Conservation (phyloP, 2,329 filamentous ascomycete genomes). For the Diaporthe sp. region DNA sequence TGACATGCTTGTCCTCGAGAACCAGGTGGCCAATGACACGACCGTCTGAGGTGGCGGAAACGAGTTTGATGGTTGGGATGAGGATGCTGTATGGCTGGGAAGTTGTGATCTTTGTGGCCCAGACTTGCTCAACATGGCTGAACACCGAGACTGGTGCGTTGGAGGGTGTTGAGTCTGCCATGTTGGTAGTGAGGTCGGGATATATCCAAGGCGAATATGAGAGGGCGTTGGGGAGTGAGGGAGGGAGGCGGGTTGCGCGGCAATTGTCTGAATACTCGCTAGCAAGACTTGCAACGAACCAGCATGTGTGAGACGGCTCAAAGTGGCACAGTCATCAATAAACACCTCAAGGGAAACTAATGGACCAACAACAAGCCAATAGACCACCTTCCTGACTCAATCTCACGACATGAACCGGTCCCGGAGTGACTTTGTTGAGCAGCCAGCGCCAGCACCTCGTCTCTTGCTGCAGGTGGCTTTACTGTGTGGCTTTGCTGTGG, state of each 20-base stretch:
- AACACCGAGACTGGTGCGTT: conserved; percentile 39
- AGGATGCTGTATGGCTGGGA: conserved; percentile 69
- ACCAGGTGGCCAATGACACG: conserved; percentile 62
- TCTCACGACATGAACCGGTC: neutral
- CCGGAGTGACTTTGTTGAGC: neutral
- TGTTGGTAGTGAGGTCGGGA: neutral
- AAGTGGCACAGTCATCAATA: neutral
- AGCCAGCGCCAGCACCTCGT: neutral
- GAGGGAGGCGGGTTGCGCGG: neutral
- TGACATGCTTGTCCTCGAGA: conserved; percentile 71
- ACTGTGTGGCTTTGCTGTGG: neutral
- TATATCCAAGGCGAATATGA: neutral
- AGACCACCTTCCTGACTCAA: neutral
- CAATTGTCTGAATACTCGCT: neutral
- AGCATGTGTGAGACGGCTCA: neutral
- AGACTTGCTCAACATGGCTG: conserved; percentile 48
- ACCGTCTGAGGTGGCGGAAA: conserved; percentile 58
- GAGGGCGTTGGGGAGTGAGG: neutral
- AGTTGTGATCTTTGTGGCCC: conserved; percentile 56
- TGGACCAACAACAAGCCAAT: neutral
- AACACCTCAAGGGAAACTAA: neutral
- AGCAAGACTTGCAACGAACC: neutral
- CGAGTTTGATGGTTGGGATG: conserved; percentile 60
- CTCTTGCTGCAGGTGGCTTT: neutral
- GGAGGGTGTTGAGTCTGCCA: conserved; percentile 31